These are phyloP conservation scores for Fraxinus pennsylvanica DNA, from an alignment of 257 asterid genomes.

Conservation along the genomic window DNA sequence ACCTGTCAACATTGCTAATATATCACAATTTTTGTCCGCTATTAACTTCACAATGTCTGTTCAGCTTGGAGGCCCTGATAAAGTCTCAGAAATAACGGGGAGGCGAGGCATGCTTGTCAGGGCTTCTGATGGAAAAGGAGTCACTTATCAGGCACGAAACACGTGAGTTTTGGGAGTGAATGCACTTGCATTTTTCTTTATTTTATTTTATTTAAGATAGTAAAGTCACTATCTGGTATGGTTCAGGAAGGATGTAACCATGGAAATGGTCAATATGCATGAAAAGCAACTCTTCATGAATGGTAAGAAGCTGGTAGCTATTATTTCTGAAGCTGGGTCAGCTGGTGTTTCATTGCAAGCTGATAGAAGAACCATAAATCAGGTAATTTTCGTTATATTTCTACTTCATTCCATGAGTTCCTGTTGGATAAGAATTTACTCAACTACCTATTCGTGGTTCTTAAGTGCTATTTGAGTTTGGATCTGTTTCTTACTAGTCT, in stretches of 20 bases:
- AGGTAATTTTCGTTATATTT: constrained; percentile 46
- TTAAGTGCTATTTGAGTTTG: constrained; percentile 25
- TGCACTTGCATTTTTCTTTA: constrained; percentile 17
- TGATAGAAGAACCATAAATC: constrained; percentile 91
- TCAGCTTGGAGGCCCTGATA: constrained; percentile 98
- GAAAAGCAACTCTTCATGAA: constrained; percentile 98
- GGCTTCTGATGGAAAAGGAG: constrained; percentile 90
- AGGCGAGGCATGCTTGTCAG: constrained; percentile 96
- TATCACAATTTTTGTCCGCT: neutral
- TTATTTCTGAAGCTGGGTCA: constrained; percentile 99
- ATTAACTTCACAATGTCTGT: constrained; percentile 27
- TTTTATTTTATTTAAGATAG: constrained; percentile 24
- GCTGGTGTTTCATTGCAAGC: constrained; percentile 99
- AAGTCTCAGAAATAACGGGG: constrained; percentile 97
- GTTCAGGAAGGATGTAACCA: constrained; percentile 84
- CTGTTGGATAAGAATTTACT: constrained; percentile 20
- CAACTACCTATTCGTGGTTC: constrained; percentile 21
- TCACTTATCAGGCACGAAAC: constrained; percentile 92
- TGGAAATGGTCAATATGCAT: constrained; percentile 99
- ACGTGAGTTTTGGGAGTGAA: constrained; percentile 62
- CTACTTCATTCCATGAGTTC: constrained; percentile 19
- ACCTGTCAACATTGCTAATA: constrained; percentile 10
- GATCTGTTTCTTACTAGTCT: neutral
- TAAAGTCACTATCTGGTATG: constrained; percentile 30
- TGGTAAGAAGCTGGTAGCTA: constrained; percentile 85